Base-by-base conservation (phyloP, 257 asterid genomes). In the Schizonepeta tenuifolia region DNA sequence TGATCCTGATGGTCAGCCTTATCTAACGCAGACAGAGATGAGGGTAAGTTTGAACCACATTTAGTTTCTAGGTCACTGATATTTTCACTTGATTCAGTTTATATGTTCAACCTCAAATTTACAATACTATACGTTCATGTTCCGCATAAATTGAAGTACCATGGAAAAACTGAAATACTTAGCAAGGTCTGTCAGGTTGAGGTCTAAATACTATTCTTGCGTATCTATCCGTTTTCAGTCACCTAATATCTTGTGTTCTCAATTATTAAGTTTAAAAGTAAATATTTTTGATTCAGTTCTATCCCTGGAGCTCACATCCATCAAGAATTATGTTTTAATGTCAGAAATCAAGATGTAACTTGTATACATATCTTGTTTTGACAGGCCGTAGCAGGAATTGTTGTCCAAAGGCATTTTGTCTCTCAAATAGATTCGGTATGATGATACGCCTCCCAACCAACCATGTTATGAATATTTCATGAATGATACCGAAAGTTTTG, bases 1-100 rank as follows among this genome's bases (percentile, higher is more conserved):
- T 44, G 98, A 94, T 87, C 93, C 92, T 17, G 99, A 94, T 53
- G 98, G 98, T 26, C 97, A 91, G 46, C 90, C 93, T 73, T 94
- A 82, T 79, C 77, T 94, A 72, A 94, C 99, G 44, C 97, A 89
- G 71, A 91, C 92, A 9, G 99, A 94, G 89, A 91, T 94, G 95
- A 89, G 86, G 97, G 99, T 94, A 73, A 85, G 71, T 40, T 67
- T 17, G 38, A 64, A 73, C 47, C 53, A 40, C 36, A 60, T 73
- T 46, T 69, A 53, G 53, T 74, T 24, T 56, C 41, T 36, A 44
- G 38, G 53, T 46, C 33, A 33, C 59, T 18, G 6, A 13, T 54
- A 26, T 21, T 44, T 58, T 24, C 59, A 36, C 38, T 50, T 10
- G 57, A 49, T 61, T 26, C 70, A 38, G 20, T 46, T 63, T 50